Percentiles rank a stretch among this genome's conserved stretches.
These are phyloP conservation scores for Sugiyamaella neomexicana DNA, from an alignment of 1,139 yeast genomes.

Conservation along the genomic window DNA sequence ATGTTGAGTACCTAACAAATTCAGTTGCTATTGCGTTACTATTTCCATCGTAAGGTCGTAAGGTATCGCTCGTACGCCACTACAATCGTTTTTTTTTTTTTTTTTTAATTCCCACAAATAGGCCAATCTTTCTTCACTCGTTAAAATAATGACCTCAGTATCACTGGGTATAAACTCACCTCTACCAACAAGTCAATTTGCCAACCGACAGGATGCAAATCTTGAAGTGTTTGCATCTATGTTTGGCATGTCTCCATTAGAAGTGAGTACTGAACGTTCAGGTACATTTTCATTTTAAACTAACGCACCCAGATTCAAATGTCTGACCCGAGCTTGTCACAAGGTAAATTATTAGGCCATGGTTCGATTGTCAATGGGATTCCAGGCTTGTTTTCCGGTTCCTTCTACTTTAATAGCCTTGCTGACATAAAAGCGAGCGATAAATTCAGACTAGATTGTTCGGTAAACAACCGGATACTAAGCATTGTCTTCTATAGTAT, in stretches of 20 bases:
- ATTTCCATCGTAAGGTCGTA: no score
- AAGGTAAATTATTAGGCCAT: slow-evolving; percentile 36
- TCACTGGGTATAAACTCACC: slow-evolving; percentile 9
- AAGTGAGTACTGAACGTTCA: slow-evolving; percentile 22
- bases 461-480: slow-evolving; percentile 23
- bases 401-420: slow-evolving; percentile 31
- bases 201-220: slow-evolving; percentile 12
- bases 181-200: slow-evolving; percentile 12
- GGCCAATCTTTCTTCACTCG: no score
- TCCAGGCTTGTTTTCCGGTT: slow-evolving; percentile 32
- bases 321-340: slow-evolving; percentile 60
- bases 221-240: slow-evolving; percentile 27
- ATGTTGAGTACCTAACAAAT: no score
- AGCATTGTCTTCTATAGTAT: slow-evolving; percentile 13
- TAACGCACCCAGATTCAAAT: slow-evolving; percentile 41
- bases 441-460: slow-evolving; percentile 30
- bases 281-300: neutral
- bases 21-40: no score
- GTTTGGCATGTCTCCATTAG: slow-evolving; percentile 33
- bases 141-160: neutral
- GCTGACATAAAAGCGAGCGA: slow-evolving; percentile 30
- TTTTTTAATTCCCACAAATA: no score
- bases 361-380: slow-evolving; percentile 33
- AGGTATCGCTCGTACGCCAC: no score
- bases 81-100: no score